phyloP scores from a whole-genome alignment of 768 basidiomycete species.

The Rhizopogon vulgaris region DNA sequence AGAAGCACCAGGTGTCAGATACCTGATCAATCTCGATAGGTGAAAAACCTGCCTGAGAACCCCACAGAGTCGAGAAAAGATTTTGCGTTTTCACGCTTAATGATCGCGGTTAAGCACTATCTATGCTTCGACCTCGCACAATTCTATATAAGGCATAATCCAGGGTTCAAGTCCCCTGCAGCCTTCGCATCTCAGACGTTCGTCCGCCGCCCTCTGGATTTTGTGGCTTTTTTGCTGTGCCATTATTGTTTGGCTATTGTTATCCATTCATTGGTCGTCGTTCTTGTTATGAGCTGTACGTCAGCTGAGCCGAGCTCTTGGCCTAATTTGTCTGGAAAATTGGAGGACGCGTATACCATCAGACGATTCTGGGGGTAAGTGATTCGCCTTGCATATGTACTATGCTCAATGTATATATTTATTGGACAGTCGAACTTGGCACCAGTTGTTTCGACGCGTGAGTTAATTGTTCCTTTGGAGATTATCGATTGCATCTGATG shows the following conservation, averaged over 20 bases:
- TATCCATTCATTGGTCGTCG: background rate
- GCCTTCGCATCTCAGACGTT: constrained; percentile 2
- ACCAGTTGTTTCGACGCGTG: constrained; percentile 32
- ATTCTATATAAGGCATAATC: constrained; percentile 5
- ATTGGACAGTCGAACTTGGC: constrained; percentile 28
- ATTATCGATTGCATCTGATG: background rate
- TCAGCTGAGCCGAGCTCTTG: constrained; percentile 29
- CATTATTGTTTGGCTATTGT: background rate
- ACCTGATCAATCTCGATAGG: background rate
- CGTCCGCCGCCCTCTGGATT: background rate
- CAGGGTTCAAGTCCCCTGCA: constrained; percentile 3
- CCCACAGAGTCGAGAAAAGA: constrained; percentile 9
- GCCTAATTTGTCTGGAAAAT: constrained; percentile 31
- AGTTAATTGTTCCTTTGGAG: constrained; percentile 3
- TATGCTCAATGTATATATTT: background rate
- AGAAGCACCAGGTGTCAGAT: constrained; percentile 9
- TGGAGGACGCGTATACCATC: constrained; percentile 30
- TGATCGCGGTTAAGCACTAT: constrained; percentile 5
- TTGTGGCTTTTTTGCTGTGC: background rate
- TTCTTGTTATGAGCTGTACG: constrained; percentile 7
- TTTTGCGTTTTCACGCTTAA: constrained; percentile 19
- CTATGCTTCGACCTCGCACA: constrained; percentile 11
- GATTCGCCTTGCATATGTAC: background rate
- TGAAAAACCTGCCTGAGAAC: constrained; percentile 6
- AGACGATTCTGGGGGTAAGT: constrained; percentile 37